phyloP scores from a whole-genome alignment of 2,329 filamentous ascomycete species.

The Stagonosporopsis tanaceti region DNA sequence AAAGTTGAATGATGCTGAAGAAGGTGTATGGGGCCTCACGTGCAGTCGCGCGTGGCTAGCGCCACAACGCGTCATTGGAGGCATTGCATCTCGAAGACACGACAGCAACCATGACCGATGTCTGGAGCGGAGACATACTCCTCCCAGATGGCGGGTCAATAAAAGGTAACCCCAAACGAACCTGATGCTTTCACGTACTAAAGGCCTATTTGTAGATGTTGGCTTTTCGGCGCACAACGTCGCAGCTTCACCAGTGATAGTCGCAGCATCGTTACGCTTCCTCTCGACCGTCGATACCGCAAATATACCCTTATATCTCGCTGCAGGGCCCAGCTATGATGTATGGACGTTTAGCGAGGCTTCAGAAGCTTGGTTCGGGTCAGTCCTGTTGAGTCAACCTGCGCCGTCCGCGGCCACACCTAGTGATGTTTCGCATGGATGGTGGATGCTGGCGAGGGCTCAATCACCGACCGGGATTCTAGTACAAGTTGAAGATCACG shows the following conservation, averaged over 20 bases:
- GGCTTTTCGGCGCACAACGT: conserved; percentile 35
- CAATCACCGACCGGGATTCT: conserved; percentile 54
- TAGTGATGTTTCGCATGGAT: conserved; percentile 25
- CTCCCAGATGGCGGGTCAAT: conserved; percentile 37
- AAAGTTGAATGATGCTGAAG: not conserved
- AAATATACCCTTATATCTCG: conserved; percentile 52
- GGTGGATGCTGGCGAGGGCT: conserved; percentile 49
- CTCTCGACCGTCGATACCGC: conserved; percentile 51
- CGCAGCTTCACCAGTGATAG: conserved; percentile 27
- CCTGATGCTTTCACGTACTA: not conserved
- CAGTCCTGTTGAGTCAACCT: conserved; percentile 40
- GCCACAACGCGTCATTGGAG: conserved; percentile 11
- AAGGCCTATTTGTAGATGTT: conserved; percentile 31
- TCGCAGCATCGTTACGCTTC: conserved; percentile 40
- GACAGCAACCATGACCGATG: conserved; percentile 37
- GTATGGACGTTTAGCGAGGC: conserved; percentile 47
- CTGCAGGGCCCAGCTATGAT: conserved; percentile 48
- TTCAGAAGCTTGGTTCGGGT: conserved; percentile 53
- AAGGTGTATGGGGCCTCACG: not conserved
- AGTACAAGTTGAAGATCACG: conserved; percentile 35
- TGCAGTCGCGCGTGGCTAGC: conserved; percentile 10
- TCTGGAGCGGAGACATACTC: conserved; percentile 47
- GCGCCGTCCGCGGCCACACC: not conserved
- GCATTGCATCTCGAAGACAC: not conserved
- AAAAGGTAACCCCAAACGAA: conserved; percentile 28